Evolutionary conservation across 2,329 filamentous ascomycete species (phyloP).

Genomic region (Venturia nashicola): DNA sequence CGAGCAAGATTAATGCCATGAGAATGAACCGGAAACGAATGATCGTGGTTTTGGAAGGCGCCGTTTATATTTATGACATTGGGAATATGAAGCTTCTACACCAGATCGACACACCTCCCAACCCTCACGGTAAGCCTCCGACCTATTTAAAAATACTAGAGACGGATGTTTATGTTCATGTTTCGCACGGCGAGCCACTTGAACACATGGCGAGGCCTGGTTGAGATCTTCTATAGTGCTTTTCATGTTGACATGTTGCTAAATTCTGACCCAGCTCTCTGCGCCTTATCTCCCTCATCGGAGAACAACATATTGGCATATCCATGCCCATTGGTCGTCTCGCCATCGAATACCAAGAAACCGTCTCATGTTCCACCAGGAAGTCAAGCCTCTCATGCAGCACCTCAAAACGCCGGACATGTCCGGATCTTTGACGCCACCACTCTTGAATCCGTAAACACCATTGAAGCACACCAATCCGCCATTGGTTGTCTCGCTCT

Average conservation of each 20-base stretch:
- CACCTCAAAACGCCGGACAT: constrained; percentile 68
- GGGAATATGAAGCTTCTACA: constrained; percentile 94
- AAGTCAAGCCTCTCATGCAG: not conserved
- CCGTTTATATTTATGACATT: constrained; percentile 97
- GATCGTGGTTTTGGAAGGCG: constrained; percentile 85
- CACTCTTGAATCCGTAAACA: constrained; percentile 83
- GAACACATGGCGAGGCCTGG: constrained; percentile 11
- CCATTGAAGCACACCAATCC: constrained; percentile 88
- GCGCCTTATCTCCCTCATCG: constrained; percentile 83
- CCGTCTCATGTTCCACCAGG: constrained; percentile 77
- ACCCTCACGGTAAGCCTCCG: constrained; percentile 52
- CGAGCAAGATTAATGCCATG: constrained; percentile 88
- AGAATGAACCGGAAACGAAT: constrained; percentile 89
- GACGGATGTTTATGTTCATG: not conserved
- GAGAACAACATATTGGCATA: constrained; percentile 95
- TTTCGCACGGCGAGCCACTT: not conserved
- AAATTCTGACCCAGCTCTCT: constrained; percentile 49
- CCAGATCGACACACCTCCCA: constrained; percentile 88
- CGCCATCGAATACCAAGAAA: constrained; percentile 32
- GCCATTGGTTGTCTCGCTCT: constrained; percentile 82
- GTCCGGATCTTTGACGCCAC: constrained; percentile 87
- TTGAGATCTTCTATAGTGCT: not conserved
- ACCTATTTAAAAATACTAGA: not conserved
- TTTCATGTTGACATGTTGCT: not conserved
- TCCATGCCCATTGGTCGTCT: constrained; percentile 52